Evolutionary conservation across 805 yeast species (phyloP), one percentile per base, ranked within the genome.

Genomic region (Barnettozyma sucrosica): DNA sequence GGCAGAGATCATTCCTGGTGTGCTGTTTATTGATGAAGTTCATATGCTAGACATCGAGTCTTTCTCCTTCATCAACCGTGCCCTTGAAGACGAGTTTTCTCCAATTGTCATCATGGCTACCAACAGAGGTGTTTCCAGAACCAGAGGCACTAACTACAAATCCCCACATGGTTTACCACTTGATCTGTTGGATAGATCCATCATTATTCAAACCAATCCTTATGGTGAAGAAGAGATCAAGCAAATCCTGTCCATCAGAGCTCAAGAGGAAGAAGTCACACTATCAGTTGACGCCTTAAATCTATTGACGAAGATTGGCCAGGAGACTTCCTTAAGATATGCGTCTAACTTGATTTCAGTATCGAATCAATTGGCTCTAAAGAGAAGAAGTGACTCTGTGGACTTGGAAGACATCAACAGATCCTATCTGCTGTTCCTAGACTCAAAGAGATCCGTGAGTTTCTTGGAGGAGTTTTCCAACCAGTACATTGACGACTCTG

Each of bases 71-170:
- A 79, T 93, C 58, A 93, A 93, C 71, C 81, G 97, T 56, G 99
- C 99, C 10, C 74, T 93, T 51, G 99, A 93, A 71, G 96, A 89
- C 61, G 96, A 89, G 52, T 85, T 93, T 66, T 87, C 98, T 14
- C 99, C 99, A 33, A 88, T 93, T 62, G 97, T 93, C 37, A 86
- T 93, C 54, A 87, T 93, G 95, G 99, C 99, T 40, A 90, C 99
- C 23, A 93, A 93, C 70, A 79, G 97, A 66, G 99, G 99, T 46
- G 76, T 92, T 49, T 79, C 96, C n/a, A 83, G 79, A 51, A 89
- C 96, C 21, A 80, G 97, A 61, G 99, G 99, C 45, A 88, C 98
- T 26, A 83, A 80, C 62, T 89, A 89, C 71, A 85, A 83, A 67
- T 85, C 97, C 1, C 97, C 99, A 20, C 99, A 93, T 66, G 99